These are phyloP conservation scores for Cyberlindnera mycetangii DNA, from an alignment of 805 yeast species.

Conservation along the genomic window DNA sequence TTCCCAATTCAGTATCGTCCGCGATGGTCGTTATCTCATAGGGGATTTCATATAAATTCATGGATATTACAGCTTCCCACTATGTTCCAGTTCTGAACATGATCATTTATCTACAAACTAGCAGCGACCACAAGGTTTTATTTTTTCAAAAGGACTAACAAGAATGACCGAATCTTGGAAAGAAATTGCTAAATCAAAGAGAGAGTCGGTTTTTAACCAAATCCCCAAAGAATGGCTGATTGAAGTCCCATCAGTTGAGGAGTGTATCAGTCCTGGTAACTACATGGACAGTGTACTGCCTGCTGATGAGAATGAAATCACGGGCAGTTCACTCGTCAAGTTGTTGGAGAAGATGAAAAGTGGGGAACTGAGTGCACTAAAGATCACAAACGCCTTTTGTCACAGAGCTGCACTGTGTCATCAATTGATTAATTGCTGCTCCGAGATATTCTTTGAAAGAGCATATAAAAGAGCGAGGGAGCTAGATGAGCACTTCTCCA, in stretches of 20 bases:
- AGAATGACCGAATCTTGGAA: slow-evolving; percentile 12
- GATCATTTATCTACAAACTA: too few relatives aligned
- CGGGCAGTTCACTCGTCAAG: slow-evolving; percentile 2
- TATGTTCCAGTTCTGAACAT: too few relatives aligned
- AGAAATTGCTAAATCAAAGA: slow-evolving; percentile 15
- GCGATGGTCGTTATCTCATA: too few relatives aligned
- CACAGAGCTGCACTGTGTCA: slow-evolving; percentile 57
- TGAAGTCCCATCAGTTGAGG: slow-evolving; percentile 3
- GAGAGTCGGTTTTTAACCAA: slow-evolving; percentile 10
- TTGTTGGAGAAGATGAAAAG: slow-evolving; percentile 2
- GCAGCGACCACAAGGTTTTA: too few relatives aligned
- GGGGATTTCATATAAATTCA: too few relatives aligned
- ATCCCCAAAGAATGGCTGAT: slow-evolving; percentile 18
- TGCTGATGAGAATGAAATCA: slow-evolving; percentile 4
- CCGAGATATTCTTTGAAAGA: slow-evolving; percentile 45
- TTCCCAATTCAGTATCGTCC: too few relatives aligned
- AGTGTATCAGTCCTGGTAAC: slow-evolving; percentile 1
- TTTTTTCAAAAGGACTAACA: too few relatives aligned
- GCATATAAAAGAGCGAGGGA: slow-evolving; percentile 53
- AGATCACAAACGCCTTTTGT: slow-evolving; percentile 51
- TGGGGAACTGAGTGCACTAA: slow-evolving; percentile 34
- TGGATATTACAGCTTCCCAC: too few relatives aligned
- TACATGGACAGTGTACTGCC: slow-evolving; percentile 10
- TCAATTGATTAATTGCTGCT: slow-evolving; percentile 40
- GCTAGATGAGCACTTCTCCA: slow-evolving; percentile 47